Conservation (phyloP, 495 filamentous ascomycete species). For the Podospora fimiseda region DNA sequence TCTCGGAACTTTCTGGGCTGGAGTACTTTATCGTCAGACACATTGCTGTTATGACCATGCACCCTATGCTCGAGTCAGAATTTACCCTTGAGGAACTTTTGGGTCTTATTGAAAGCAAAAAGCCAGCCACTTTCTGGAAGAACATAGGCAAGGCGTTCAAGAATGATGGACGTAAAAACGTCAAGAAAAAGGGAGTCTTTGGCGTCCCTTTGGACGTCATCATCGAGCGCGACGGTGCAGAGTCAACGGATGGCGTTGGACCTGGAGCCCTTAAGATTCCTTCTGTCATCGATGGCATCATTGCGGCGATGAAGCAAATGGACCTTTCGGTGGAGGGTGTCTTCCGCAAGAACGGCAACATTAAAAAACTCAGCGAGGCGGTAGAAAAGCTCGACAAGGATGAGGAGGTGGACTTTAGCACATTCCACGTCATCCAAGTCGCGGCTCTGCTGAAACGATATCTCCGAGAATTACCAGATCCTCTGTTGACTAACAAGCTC, state of each 20-base stretch:
- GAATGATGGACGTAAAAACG: slow-evolving; percentile 64
- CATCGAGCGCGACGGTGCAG: slow-evolving; percentile 87
- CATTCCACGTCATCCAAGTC: slow-evolving; percentile 85
- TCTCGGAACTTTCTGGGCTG: slow-evolving; percentile 90
- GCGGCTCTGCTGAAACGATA: slow-evolving; percentile 95
- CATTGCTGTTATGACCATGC: slow-evolving; percentile 91
- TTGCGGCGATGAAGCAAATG: slow-evolving; percentile 94
- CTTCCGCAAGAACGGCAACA: slow-evolving; percentile 98
- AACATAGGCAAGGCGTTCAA: slow-evolving; percentile 97
- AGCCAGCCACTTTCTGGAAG: slow-evolving; percentile 86
- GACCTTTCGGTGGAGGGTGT: slow-evolving; percentile 98
- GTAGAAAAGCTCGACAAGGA: slow-evolving; percentile 76
- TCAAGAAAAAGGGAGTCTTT: slow-evolving; percentile 92
- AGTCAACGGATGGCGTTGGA: slow-evolving; percentile 92
- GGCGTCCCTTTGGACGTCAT: slow-evolving; percentile 79
- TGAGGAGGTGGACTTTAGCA: slow-evolving; percentile 71
- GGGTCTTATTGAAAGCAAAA: slow-evolving; percentile 85
- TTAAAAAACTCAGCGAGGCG: slow-evolving; percentile 78
- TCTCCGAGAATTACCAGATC: slow-evolving; percentile 89
- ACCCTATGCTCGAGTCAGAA: slow-evolving; percentile 80
- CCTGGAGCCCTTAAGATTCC: slow-evolving; percentile 85
- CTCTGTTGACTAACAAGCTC: slow-evolving; percentile 89
- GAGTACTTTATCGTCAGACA: slow-evolving; percentile 97
- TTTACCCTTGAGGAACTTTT: slow-evolving; percentile 95
- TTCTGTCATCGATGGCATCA: slow-evolving; percentile 81